Evolutionary conservation across 1,284 basidiomycete species (phyloP).

Genomic region (Fomitopsis betulina): DNA sequence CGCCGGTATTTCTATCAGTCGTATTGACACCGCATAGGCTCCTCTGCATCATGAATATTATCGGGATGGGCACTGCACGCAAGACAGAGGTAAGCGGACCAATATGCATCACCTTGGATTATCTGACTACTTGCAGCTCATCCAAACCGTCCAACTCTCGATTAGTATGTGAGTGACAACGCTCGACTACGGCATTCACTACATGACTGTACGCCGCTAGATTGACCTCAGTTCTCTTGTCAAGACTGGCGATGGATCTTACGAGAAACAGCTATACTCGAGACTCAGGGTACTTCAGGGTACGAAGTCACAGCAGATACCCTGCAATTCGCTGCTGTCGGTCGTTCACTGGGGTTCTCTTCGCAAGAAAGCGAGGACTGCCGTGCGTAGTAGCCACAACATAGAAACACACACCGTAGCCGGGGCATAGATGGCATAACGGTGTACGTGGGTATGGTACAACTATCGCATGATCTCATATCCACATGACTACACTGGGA

Average conservation of each 20-base stretch:
- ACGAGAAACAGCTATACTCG: background rate
- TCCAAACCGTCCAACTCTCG: background rate
- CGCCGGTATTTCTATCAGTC: background rate
- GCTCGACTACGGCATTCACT: background rate
- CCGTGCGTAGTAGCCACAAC: no score
- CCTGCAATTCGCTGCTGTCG: no score
- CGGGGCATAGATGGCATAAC: no score
- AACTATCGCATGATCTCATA: no score
- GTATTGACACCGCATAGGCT: background rate
- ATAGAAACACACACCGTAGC: background rate
- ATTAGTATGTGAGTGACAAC: background rate
- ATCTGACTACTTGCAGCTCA: background rate
- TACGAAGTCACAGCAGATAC: no score
- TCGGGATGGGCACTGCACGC: background rate
- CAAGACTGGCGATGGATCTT: background rate
- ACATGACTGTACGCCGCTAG: background rate
- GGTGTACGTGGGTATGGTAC: no score
- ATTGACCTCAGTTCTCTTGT: background rate
- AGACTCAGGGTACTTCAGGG: background rate
- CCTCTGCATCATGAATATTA: background rate
- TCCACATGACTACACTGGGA: no score
- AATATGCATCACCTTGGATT: background rate
- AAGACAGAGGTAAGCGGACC: background rate
- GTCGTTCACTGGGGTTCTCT: no score
- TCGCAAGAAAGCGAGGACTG: background rate